phyloP scores from a whole-genome alignment of 257 asterid species.

The Primulina eburnea region DNA sequence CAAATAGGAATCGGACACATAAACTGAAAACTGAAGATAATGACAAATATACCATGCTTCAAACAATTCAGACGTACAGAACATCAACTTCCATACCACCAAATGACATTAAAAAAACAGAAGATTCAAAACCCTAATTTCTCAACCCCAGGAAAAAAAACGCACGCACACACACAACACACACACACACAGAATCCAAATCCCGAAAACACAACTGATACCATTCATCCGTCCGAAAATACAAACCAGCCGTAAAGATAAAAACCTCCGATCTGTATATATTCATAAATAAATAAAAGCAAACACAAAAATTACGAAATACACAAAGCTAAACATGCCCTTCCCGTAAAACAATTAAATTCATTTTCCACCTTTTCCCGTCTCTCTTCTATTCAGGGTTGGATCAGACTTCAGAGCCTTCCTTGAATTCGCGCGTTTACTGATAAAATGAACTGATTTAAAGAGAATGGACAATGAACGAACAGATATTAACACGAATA shows the following conservation, averaged over 20 bases:
- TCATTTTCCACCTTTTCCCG: not conserved
- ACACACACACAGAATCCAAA: not conserved
- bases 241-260: not conserved
- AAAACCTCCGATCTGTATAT: not conserved
- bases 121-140: not conserved
- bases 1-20: not conserved
- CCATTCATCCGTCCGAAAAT: not conserved
- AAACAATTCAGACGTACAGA: not conserved
- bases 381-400: not conserved
- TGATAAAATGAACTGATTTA: not conserved
- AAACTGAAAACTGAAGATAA: not conserved
- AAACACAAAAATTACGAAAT: too few species aligned
- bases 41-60: not conserved
- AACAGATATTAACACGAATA: not conserved
- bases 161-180: too few species aligned
- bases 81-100: not conserved
- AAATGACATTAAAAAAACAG: not conserved
- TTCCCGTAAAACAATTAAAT: not conserved
- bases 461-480: not conserved
- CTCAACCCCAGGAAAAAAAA: not conserved
- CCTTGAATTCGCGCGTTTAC: not conserved
- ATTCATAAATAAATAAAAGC: not conserved
- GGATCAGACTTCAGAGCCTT: not conserved
- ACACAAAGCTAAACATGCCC: not conserved
- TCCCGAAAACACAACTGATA: not conserved